Evolutionary conservation across 345 rosid genomes (phyloP).

Genomic region (Barbarea vulgaris): DNA sequence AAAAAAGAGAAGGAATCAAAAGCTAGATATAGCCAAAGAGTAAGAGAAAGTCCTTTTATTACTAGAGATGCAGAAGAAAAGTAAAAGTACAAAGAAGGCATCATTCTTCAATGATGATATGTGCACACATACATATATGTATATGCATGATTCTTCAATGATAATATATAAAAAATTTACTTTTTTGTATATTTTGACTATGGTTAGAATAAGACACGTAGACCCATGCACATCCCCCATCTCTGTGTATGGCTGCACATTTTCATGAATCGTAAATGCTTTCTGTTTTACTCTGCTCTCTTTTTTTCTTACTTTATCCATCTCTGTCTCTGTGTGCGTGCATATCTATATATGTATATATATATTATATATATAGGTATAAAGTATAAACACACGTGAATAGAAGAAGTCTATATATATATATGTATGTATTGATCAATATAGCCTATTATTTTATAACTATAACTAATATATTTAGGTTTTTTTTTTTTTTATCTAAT

Average conservation of each 20-base stretch:
- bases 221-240: slow-evolving; percentile 44
- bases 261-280: slow-evolving; percentile 46
- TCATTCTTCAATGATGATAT: slow-evolving; percentile 44
- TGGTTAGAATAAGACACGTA: slow-evolving; percentile 38
- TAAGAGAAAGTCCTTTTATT: slow-evolving; percentile 23
- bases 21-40: slow-evolving; percentile 37
- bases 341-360: not conserved
- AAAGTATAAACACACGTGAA: slow-evolving; percentile 31
- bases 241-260: slow-evolving; percentile 39
- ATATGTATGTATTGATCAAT: not conserved
- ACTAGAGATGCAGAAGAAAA: slow-evolving; percentile 34
- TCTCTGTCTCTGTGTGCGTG: slow-evolving; percentile 39
- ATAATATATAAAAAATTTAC: not conserved
- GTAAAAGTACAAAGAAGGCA: slow-evolving; percentile 41
- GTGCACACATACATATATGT: slow-evolving; percentile 19
- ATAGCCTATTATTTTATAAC: slow-evolving; percentile 16
- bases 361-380: not conserved
- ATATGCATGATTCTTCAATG: slow-evolving; percentile 36
- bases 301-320: slow-evolving; percentile 39
- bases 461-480: not conserved
- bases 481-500: slow-evolving; percentile 22
- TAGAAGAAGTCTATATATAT: slow-evolving; percentile 14
- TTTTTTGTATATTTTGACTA: slow-evolving; percentile 14
- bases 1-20: slow-evolving; percentile 25
- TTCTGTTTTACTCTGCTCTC: slow-evolving; percentile 35